Evolutionary conservation across 345 rosid genomes (phyloP), one percentile per base, ranked within the genome.

Genomic region (Linum usitatissimum): DNA sequence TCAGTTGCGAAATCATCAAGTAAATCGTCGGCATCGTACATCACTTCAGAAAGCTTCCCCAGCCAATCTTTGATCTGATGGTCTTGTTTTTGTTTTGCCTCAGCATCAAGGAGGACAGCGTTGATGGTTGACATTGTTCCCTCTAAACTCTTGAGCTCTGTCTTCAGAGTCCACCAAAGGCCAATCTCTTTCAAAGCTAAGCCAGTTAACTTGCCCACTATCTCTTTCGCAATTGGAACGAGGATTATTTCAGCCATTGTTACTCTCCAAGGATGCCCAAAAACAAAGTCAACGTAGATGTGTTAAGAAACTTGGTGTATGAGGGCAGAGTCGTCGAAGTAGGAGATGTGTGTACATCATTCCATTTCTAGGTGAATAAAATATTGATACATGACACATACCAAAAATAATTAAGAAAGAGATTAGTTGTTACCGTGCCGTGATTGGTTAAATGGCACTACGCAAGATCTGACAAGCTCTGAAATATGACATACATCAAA

Each of bases 11-110:
- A 65, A 1, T 65, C 68, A 21, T 65, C 62, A 5, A 65, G 17
- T 18, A 57, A 15, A 30, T 65, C 68, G 39, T 65, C 68, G 1
- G 68, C 68, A 9, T 65, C 68, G 31, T 40, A 57, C 49, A 30
- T n/a, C 7, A 31, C 61, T 14, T 56, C 62, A 17, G 28, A 20
- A 3, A 65, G 68, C 17, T 65, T 57, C 13, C 54, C 12, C 17
- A 57, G 53, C 68, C 68, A 57, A 7, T 6, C 39, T 9, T 30
- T 42, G 30, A 65, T 23, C 31, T 55, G 31, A 34, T 6, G 17
- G 18, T 19, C n/a, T 34, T 55, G 23, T 18, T n/a, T 48, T 18
- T 64, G 67, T 21, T 56, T 42, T 6, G 34, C 60, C 60, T 64
- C 67, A 5, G 60, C 60, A 55, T 64, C 67, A 6, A 54, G 23